A percentile compares a stretch with the other conserved stretches of the same genome.
These are phyloP conservation scores for Hymenoscyphus linearis DNA, from an alignment of 2,329 filamentous ascomycete species.

Conservation along the genomic window DNA sequence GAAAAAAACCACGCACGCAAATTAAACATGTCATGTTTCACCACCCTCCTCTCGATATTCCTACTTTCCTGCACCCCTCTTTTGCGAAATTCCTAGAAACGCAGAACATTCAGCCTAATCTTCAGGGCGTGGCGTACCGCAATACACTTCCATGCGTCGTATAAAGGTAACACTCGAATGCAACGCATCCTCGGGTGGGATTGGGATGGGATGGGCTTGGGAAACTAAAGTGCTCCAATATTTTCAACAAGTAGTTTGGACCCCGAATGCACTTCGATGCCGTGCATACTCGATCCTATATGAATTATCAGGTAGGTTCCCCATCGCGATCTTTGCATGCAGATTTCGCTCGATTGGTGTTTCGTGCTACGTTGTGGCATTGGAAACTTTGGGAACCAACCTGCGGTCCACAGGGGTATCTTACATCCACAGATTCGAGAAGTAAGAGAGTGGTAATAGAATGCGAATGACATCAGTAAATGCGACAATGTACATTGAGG, in stretches of 20 bases:
- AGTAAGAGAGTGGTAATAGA: too few species aligned
- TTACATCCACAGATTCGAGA: too few species aligned
- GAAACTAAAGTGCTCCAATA: not conserved
- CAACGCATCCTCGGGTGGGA: not conserved
- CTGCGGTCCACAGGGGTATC: too few species aligned
- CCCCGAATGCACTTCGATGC: not conserved
- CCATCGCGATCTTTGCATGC: not conserved
- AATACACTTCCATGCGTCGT: not conserved
- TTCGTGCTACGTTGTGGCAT: too few species aligned
- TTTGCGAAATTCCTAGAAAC: not conserved
- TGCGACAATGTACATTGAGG: too few species aligned
- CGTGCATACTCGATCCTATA: too few species aligned
- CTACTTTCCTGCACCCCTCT: not conserved
- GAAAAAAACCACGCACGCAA: not conserved
- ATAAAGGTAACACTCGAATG: not conserved
- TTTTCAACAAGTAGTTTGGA: not conserved
- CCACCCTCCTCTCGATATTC: not conserved
- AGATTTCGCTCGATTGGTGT: too few species aligned
- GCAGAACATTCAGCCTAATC: not conserved
- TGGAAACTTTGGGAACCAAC: too few species aligned
- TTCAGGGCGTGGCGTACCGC: not conserved
- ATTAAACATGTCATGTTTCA: not conserved
- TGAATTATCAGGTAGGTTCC: too few species aligned
- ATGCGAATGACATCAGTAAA: too few species aligned
- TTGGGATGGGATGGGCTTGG: not conserved